Evolutionary conservation across 177 flowering plant species (phyloP).

Genomic region (Tripterygium wilfordii): DNA sequence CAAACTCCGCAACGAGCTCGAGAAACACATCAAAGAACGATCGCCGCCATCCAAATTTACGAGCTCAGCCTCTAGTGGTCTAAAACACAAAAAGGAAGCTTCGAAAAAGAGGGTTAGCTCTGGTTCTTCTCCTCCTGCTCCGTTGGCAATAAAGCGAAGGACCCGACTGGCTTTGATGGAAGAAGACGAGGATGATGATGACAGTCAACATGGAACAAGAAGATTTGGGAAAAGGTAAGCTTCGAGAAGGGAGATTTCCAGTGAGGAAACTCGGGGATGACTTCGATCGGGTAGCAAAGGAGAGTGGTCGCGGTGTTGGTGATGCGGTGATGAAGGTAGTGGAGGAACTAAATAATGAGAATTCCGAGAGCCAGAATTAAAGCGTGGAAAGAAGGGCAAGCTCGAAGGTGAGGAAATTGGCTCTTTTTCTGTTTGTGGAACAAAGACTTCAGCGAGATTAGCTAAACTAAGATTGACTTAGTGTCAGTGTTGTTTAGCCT

Average conservation of each 20-base stretch:
- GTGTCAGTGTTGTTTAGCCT: background rate
- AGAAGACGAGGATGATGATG: constrained; percentile 16
- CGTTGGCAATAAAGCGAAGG: constrained; percentile 32
- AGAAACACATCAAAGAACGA: constrained; percentile 17
- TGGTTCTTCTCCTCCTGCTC: constrained; percentile 48
- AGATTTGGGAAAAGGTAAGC: constrained; percentile 5
- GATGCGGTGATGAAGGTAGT: constrained; percentile 10
- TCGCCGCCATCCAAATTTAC: background rate
- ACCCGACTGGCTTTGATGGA: constrained; percentile 16
- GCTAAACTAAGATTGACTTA: constrained; percentile 11
- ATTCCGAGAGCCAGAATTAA: constrained; percentile 3
- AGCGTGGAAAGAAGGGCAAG: constrained; percentile 1
- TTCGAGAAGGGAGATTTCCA: constrained; percentile 10
- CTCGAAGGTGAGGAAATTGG: background rate
- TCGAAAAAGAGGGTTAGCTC: constrained; percentile 10
- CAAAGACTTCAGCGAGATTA: constrained; percentile 43
- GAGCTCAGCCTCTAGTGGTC: background rate
- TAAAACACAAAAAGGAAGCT: no score
- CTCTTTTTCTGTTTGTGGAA: background rate
- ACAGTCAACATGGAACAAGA: background rate
- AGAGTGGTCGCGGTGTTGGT: background rate
- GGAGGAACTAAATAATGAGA: background rate
- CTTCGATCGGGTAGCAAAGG: constrained; percentile 53
- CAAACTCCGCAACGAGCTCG: constrained; percentile 41
- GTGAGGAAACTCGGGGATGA: constrained; percentile 64